Percentiles rank a stretch among this genome's conserved stretches.
Evolutionary conservation across 1,284 basidiomycete species (phyloP).

Genomic region (Ceratobasidium sp.): DNA sequence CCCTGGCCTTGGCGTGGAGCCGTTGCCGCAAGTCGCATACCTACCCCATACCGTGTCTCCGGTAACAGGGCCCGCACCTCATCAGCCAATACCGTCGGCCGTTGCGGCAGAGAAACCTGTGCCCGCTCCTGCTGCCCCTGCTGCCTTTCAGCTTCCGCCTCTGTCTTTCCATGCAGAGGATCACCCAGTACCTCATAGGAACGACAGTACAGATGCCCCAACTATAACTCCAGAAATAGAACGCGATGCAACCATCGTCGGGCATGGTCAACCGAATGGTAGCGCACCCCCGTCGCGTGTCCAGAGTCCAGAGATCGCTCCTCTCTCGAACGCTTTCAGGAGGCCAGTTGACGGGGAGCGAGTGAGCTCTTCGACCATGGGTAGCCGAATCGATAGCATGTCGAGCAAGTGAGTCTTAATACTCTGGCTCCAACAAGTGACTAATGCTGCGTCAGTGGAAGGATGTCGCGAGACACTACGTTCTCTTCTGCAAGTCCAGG

Average conservation of each 20-base stretch:
- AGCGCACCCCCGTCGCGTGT: constrained; percentile 29
- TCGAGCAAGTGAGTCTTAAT: constrained; percentile 65
- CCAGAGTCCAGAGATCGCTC: constrained; percentile 39
- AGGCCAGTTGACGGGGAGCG: constrained; percentile 37
- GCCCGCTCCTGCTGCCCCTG: constrained; percentile 1
- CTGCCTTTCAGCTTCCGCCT: constrained; percentile 37
- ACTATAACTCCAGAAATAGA: constrained; percentile 19
- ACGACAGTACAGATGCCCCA: constrained; percentile 30
- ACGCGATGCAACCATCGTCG: constrained; percentile 11
- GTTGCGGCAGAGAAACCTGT: constrained; percentile 8
- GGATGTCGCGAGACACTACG: constrained; percentile 69
- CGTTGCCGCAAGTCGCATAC: neutral
- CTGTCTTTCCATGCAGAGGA: constrained; percentile 26
- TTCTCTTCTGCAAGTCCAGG: constrained; percentile 66
- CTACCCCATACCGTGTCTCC: constrained; percentile 18
- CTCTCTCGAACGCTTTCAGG: constrained; percentile 38
- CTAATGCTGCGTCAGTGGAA: constrained; percentile 58
- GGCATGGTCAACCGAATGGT: neutral
- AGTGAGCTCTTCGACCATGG: constrained; percentile 37
- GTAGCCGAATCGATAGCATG: constrained; percentile 52
- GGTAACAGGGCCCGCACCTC: neutral
- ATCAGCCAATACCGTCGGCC: constrained; percentile 4
- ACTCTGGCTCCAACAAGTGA: neutral
- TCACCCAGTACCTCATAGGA: constrained; percentile 8
- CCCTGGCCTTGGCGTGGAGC: constrained; percentile 19